These are phyloP conservation scores for Pestalotiopsis sp. DNA, from an alignment of 2,329 filamentous ascomycete species.

Conservation along the genomic window DNA sequence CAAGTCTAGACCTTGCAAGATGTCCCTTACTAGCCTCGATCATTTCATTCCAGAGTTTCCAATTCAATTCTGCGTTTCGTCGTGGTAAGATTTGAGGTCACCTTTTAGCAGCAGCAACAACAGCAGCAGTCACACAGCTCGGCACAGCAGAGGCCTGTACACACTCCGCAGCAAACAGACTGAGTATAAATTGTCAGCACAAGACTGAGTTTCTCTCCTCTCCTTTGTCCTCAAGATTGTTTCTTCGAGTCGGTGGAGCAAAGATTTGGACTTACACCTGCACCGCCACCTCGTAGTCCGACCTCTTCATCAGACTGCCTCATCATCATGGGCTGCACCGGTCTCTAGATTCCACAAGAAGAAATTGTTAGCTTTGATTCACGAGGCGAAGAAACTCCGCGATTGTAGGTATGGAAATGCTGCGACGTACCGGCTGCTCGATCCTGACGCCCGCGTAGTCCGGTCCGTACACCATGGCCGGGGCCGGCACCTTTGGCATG, in stretches of 20 bases:
- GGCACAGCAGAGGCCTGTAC: conserved; percentile 3
- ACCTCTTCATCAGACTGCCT: neutral
- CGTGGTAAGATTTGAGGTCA: neutral
- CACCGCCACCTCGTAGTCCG: neutral
- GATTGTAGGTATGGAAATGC: too few species aligned
- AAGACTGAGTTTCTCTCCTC: too few species aligned
- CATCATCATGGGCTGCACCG: conserved; percentile 6
- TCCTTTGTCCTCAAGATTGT: too few species aligned
- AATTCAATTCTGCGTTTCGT: neutral
- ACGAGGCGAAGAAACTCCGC: neutral
- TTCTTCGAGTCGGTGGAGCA: neutral
- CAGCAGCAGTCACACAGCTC: conserved; percentile 9
- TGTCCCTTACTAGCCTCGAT: neutral
- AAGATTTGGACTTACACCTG: conserved; percentile 6
- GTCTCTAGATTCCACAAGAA: neutral
- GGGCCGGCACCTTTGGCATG: conserved; percentile 6
- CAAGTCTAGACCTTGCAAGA: neutral
- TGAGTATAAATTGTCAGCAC: neutral
- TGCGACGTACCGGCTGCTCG: conserved; percentile 10
- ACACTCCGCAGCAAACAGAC: conserved; percentile 3
- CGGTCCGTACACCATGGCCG: conserved; percentile 11
- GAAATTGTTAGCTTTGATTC: neutral
- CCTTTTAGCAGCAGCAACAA: conserved; percentile 5
- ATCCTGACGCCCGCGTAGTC: conserved; percentile 1
- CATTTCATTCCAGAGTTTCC: neutral